A percentile compares a stretch with the other conserved stretches of the same genome.
Conservation (phyloP, 495 filamentous ascomycete species). For the Oleoguttula mirabilis region DNA sequence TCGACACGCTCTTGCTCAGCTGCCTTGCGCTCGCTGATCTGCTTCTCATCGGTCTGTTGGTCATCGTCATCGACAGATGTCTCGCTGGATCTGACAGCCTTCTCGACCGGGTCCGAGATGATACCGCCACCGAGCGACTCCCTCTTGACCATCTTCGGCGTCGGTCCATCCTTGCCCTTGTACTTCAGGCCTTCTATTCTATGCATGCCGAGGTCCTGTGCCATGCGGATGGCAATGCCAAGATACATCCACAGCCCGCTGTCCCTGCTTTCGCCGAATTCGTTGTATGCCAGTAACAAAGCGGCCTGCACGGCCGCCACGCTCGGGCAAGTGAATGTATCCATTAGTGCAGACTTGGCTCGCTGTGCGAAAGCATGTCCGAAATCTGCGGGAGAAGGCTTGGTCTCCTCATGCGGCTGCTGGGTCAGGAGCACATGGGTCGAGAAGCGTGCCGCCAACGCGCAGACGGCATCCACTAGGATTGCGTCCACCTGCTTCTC, state of each 20-base stretch:
- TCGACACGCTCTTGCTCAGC: constrained; percentile 61
- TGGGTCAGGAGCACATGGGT: constrained; percentile 49
- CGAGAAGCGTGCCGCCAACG: constrained; percentile 70
- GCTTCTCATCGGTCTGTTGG: constrained; percentile 33
- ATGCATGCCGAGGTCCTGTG: constrained; percentile 69
- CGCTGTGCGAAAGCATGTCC: constrained; percentile 67
- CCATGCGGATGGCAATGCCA: constrained; percentile 75
- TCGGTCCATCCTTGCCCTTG: constrained; percentile 45
- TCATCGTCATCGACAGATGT: constrained; percentile 22
- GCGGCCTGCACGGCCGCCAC: constrained; percentile 70
- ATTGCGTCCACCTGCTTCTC: constrained; percentile 73
- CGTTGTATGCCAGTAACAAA: constrained; percentile 69
- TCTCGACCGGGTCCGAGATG: constrained; percentile 1
- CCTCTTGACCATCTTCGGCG: constrained; percentile 40
- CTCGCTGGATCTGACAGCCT: neutral
- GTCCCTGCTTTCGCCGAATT: constrained; percentile 74
- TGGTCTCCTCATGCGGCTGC: constrained; percentile 24
- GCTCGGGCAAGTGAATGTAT: constrained; percentile 65
- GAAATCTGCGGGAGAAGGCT: constrained; percentile 35
- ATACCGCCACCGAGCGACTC: constrained; percentile 10
- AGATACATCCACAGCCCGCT: constrained; percentile 87
- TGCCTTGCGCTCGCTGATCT: constrained; percentile 41
- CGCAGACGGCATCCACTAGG: constrained; percentile 75
- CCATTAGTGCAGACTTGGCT: constrained; percentile 59
- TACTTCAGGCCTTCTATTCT: constrained; percentile 64